Evolutionary conservation across 2,329 filamentous ascomycete species (phyloP), one percentile per base, ranked within the genome.

Genomic region (Sphaerostilbella broomeana): DNA sequence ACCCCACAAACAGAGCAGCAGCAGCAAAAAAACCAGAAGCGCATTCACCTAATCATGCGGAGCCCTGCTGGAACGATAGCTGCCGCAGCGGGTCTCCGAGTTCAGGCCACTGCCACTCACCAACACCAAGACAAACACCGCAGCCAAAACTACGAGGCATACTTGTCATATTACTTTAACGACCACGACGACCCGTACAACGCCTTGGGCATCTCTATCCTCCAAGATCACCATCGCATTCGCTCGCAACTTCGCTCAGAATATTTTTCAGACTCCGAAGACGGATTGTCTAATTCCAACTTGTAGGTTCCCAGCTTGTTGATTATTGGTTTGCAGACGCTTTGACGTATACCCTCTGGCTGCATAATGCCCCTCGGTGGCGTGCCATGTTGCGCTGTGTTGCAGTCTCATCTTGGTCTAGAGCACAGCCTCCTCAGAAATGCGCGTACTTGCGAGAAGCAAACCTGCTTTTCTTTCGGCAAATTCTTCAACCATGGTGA

Each of bases 111-210:
- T 15, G 28, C 34, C 24, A 36, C 18, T 35, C 33, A 21, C 32
- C 26, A 26, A 15, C 38, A 30, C 20, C 38, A 28, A 32, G 21
- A 27, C 24, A 24, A 38, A 10, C 12, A 19, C 37, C 29, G 21
- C 22, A 26, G 37, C 29, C 30, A 22, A 29, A 20, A 19, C 22
- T 8, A 30, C 40, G 43, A 13, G 34, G 27, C 35, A 13, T 9
- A 16, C 38, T 31, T 38, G 33, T 26, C 27, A 15, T 28, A 16
- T 24, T 43, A 31, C 36, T 42, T 34, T 13, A 40, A 42, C 37
- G 34, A 42, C 17, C 49, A 54, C 35, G 53, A 53, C 31, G 50
- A 49, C 38, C 49, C 54, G 28, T 50, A 59, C 32, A 51, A 55
- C 50, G 52, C 51, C 17, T 52, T 61, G 22, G 47, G 41, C 26